These are phyloP conservation scores for Phoma sp. DNA, from an alignment of 2,329 filamentous ascomycete genomes.

Conservation along the genomic window DNA sequence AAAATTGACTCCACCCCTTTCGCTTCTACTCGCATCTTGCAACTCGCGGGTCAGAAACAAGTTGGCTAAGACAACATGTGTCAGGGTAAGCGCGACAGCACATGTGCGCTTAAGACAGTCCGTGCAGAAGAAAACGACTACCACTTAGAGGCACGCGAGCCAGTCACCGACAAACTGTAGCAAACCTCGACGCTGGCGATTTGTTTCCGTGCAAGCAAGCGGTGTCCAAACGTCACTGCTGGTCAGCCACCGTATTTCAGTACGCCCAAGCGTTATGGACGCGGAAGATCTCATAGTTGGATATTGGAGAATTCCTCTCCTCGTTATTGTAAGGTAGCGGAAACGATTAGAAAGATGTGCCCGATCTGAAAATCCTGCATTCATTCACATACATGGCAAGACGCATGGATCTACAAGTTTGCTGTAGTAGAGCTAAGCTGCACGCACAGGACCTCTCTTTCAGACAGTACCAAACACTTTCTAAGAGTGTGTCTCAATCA, in stretches of 20 bases:
- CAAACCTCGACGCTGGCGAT: not conserved
- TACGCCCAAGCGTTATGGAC: no score
- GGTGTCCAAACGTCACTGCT: no score
- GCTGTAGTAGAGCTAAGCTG: not conserved
- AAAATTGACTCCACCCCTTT: no score
- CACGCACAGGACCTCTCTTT: not conserved
- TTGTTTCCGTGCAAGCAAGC: not conserved
- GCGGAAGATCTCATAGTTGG: no score
- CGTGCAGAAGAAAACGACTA: not conserved
- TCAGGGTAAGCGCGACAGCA: not conserved
- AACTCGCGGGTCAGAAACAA: no score
- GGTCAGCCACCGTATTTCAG: no score
- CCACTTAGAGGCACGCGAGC: not conserved
- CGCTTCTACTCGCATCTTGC: no score
- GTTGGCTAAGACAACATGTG: not conserved
- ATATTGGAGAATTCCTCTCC: no score
- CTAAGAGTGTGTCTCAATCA: not conserved
- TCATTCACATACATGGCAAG: not conserved
- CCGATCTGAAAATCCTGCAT: no score
- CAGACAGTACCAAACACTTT: not conserved
- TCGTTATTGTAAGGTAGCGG: no score
- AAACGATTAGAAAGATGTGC: no score
- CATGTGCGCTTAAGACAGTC: not conserved
- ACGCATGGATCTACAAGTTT: conserved; percentile 4
- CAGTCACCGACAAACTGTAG: not conserved